Base-by-base conservation (phyloP, 169 alveolate genomes). In the Theileria annulata region DNA sequence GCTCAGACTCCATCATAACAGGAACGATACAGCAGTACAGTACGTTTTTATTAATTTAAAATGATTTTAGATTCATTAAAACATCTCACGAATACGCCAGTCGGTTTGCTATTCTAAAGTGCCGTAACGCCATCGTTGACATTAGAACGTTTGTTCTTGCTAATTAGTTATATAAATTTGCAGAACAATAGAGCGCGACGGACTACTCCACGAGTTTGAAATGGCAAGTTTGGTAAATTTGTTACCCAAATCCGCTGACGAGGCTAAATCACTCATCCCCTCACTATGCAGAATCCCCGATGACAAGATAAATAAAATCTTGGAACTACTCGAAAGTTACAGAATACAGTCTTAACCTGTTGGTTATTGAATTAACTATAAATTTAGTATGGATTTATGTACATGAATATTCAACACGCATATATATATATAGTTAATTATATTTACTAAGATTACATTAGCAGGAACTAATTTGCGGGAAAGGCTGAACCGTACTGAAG, bases 161-260 rank as follows among this genome's bases (percentile, higher is more conserved):
- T 42, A 42, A 3, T 42, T 42, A 42, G 3, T 42, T 42, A 42
- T 8, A 42, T 42, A 42, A 42, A 42, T 79, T 91, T 42, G 68
- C 85, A 94, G 96, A 19, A 93, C 94, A 8, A 82, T 94, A 19
- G 97, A 94, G 64, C 83, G 96, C 30, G 94, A 91, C 12, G 95
- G 95, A 4, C 92, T 90, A 23, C 75, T 94, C 28, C 96, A 94
- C 70, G 96, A 92, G 82, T 94, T 85, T 76, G 97, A 94, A 77
- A 92, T 93, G 85, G 96, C 97, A 58, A 81, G 91, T 81, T 51
- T 94, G 76, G 97, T 94, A 15, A 93, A 94, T 66, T 80, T 94
- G 25, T 79, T 94, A 21, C 97, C 97, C 25, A 92, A 92, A 66
- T 88, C 97, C 3, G 90, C 89, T 1, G 94, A 91, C 66, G 97